Evolutionary conservation across 495 filamentous ascomycete genomes (phyloP).

Genomic region (Tetracladium marchalianum): DNA sequence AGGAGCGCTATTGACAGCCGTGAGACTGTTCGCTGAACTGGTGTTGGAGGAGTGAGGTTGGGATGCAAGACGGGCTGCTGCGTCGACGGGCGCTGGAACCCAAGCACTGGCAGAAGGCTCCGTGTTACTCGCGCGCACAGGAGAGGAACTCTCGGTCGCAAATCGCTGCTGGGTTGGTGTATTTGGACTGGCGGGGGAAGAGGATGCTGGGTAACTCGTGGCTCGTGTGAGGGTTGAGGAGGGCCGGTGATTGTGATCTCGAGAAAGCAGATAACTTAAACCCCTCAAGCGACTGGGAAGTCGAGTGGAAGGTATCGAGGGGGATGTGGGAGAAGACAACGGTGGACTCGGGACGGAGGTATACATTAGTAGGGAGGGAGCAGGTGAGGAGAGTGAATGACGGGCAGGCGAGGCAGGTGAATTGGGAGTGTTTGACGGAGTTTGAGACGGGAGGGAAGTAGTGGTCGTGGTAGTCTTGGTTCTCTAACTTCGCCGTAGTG

Average conservation of each 20-base stretch:
- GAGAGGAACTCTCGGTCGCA: constrained; percentile 2
- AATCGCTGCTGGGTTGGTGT: constrained; percentile 18
- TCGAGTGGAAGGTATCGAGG: constrained; percentile 25
- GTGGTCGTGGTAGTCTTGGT: constrained; percentile 1
- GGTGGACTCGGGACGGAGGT: too few relatives aligned
- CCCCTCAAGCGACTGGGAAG: constrained; percentile 57
- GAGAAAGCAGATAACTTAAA: constrained; percentile 51
- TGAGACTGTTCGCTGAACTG: constrained; percentile 7
- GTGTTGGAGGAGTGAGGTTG: constrained; percentile 15
- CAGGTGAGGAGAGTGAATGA: too few relatives aligned
- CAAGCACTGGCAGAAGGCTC: constrained; percentile 25
- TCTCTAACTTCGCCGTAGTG: neutral
- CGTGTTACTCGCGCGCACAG: constrained; percentile 4
- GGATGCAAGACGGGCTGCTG: constrained; percentile 26
- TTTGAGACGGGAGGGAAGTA: too few relatives aligned
- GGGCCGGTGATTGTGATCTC: constrained; percentile 49
- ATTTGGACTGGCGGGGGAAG: constrained; percentile 16
- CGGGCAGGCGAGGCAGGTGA: constrained; percentile 1
- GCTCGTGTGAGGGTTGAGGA: constrained; percentile 13
- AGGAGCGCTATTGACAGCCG: constrained; percentile 3
- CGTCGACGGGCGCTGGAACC: constrained; percentile 26
- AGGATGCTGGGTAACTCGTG: constrained; percentile 23
- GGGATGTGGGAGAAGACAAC: too few relatives aligned
- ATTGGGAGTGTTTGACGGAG: constrained; percentile 7
- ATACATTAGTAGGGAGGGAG: too few relatives aligned